These are phyloP conservation scores for Friedmanniomyces endolithicus DNA, from an alignment of 495 filamentous ascomycete genomes.

Conservation along the genomic window DNA sequence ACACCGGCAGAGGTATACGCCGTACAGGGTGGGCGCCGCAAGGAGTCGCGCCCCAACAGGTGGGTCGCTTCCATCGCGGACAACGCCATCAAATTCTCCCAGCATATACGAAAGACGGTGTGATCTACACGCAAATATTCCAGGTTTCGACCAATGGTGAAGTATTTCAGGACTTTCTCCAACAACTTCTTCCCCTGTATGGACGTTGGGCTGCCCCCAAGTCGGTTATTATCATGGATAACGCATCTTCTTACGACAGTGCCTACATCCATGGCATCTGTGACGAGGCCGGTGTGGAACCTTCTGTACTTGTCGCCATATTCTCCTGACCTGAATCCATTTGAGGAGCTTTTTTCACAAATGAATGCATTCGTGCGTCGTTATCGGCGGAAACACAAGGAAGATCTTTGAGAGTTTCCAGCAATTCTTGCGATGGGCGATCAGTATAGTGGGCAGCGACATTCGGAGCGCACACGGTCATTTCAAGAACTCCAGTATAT, in stretches of 20 bases:
- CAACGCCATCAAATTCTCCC: slow-evolving; percentile 32
- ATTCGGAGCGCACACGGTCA: background rate
- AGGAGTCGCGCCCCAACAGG: slow-evolving; percentile 21
- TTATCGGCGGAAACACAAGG: background rate
- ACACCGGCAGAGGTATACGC: too few relatives aligned
- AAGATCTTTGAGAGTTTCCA: background rate
- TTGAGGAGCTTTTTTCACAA: slow-evolving; percentile 23
- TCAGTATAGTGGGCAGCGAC: background rate
- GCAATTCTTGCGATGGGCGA: slow-evolving; percentile 3
- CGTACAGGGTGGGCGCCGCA: too few relatives aligned
- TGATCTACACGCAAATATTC: slow-evolving; percentile 21
- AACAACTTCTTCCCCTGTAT: slow-evolving; percentile 24
- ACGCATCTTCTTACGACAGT: slow-evolving; percentile 33
- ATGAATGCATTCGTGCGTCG: slow-evolving; percentile 8
- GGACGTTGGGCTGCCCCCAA: slow-evolving; percentile 31
- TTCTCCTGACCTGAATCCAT: slow-evolving; percentile 29
- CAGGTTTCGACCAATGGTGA: slow-evolving; percentile 32
- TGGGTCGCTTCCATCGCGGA: slow-evolving; percentile 25
- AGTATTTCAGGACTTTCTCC: too few relatives aligned
- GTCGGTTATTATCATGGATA: slow-evolving; percentile 38
- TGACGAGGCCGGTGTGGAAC: slow-evolving; percentile 30
- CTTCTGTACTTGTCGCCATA: slow-evolving; percentile 31
- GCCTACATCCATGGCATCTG: slow-evolving; percentile 30
- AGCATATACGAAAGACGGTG: slow-evolving; percentile 29
- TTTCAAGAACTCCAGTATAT: background rate